These are phyloP conservation scores for Sabuloglossum arenarium DNA, from an alignment of 495 filamentous ascomycete species.

Conservation along the genomic window DNA sequence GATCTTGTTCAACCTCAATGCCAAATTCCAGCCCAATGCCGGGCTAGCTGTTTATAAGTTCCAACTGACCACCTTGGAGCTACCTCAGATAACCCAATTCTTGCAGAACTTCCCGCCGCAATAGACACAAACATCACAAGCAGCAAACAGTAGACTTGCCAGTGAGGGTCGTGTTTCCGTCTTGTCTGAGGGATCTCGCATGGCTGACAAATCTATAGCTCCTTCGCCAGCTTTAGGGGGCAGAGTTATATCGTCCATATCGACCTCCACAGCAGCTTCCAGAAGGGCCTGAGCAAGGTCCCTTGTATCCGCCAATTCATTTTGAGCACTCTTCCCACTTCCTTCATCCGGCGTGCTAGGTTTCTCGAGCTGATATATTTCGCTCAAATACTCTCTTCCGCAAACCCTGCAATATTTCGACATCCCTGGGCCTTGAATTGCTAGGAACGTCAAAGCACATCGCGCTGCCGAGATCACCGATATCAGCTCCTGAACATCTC, in stretches of 20 bases:
- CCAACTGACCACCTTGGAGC: not conserved
- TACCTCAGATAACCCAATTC: not conserved
- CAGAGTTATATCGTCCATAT: not conserved
- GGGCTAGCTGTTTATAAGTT: no score
- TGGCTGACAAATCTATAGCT: not conserved
- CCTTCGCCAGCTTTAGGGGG: not conserved
- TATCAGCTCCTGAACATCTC: not conserved
- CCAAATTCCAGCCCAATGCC: no score
- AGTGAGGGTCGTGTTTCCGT: not conserved
- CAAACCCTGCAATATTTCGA: conserved; percentile 34
- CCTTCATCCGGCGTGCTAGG: not conserved
- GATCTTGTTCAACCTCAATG: no score
- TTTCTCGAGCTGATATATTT: not conserved
- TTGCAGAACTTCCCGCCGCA: conserved; percentile 27
- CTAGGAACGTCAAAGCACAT: conserved; percentile 30
- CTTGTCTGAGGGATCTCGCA: not conserved
- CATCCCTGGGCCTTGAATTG: conserved; percentile 31
- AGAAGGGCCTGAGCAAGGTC: not conserved
- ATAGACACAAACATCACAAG: conserved; percentile 33
- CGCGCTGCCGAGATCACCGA: conserved; percentile 18
- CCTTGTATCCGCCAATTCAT: not conserved
- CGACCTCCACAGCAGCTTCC: not conserved
- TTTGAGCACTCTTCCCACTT: not conserved
- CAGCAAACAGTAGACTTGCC: conserved; percentile 19
- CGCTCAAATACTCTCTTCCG: conserved; percentile 19